A percentile compares a stretch with the other conserved stretches of the same genome.
Conservation (phyloP, 2,329 filamentous ascomycete species). For the Mycogone perniciosa region DNA sequence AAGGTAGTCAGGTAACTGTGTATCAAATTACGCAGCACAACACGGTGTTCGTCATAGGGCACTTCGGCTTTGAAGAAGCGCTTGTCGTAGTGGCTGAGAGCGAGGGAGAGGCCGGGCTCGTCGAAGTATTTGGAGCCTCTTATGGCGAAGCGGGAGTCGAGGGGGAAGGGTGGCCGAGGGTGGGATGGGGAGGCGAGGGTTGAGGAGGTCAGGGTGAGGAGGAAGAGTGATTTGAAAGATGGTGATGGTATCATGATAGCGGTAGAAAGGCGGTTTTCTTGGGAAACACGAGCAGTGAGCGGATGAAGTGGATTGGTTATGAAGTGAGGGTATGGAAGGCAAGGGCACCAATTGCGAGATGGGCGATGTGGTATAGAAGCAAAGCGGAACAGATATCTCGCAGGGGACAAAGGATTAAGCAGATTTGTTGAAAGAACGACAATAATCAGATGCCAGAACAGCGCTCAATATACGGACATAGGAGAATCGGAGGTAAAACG, state of each 20-base stretch:
- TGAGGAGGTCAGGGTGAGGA: not conserved
- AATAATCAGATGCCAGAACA: too few relatives aligned
- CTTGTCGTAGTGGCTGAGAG: slow-evolving; percentile 65
- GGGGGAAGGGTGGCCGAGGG: not conserved
- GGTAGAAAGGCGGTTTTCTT: not conserved
- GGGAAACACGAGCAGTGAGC: not conserved
- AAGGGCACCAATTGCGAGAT: too few relatives aligned
- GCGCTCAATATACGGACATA: too few relatives aligned
- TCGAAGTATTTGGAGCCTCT: slow-evolving; percentile 53
- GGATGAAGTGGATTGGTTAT: too few relatives aligned
- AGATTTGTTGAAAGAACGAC: too few relatives aligned
- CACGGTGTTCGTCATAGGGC: slow-evolving; percentile 58
- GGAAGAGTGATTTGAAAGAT: slow-evolving; percentile 7
- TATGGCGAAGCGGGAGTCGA: slow-evolving; percentile 2
- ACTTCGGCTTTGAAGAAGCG: slow-evolving; percentile 62
- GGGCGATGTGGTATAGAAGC: too few relatives aligned
- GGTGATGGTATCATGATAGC: slow-evolving; percentile 6
- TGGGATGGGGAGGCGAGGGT: slow-evolving; percentile 1
- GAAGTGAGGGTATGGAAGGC: too few relatives aligned
- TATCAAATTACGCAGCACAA: slow-evolving; percentile 62
- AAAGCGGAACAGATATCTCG: too few relatives aligned
- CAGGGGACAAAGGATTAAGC: too few relatives aligned
- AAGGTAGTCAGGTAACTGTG: slow-evolving; percentile 67
- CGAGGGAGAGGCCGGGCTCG: slow-evolving; percentile 54
- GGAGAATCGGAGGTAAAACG: too few relatives aligned